Percentiles rank a stretch among this genome's conserved stretches.
Conservation (phyloP, 2,329 filamentous ascomycete genomes). For the Neonectria faginata region DNA sequence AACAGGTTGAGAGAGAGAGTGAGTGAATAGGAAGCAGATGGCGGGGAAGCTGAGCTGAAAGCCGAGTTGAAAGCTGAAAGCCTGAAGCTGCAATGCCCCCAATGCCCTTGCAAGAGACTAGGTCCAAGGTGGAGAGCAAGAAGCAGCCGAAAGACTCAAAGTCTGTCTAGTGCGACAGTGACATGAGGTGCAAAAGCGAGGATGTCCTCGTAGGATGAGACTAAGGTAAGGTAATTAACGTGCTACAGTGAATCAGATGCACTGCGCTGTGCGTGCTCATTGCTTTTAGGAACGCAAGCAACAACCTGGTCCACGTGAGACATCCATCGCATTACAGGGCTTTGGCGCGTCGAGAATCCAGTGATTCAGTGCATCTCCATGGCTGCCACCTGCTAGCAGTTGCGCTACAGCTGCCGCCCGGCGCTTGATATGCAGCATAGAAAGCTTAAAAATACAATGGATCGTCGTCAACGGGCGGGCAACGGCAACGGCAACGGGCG, state of each 20-base stretch:
- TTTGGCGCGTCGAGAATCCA: too few relatives aligned
- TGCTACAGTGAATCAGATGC: neutral
- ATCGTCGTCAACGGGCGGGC: neutral
- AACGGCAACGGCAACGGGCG: neutral
- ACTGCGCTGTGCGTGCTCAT: neutral
- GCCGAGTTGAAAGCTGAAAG: too few relatives aligned
- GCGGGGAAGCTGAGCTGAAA: too few relatives aligned
- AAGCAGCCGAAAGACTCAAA: constrained; percentile 3
- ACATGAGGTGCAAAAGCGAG: too few relatives aligned
- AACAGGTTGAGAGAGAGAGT: too few relatives aligned
- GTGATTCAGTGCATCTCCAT: neutral
- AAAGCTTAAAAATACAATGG: neutral
- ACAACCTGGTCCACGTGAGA: neutral
- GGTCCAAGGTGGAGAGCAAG: neutral
- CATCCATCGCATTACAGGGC: neutral
- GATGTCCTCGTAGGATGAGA: too few relatives aligned
- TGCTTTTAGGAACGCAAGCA: neutral
- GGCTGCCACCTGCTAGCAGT: neutral
- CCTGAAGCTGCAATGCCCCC: neutral
- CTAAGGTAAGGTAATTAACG: too few relatives aligned
- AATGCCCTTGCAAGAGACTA: constrained; percentile 3
- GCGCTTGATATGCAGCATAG: neutral
- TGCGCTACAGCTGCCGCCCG: neutral
- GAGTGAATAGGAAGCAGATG: too few relatives aligned
- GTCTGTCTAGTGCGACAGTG: neutral